Conservation (phyloP, 257 asterid genomes). For the Ilex asprella region DNA sequence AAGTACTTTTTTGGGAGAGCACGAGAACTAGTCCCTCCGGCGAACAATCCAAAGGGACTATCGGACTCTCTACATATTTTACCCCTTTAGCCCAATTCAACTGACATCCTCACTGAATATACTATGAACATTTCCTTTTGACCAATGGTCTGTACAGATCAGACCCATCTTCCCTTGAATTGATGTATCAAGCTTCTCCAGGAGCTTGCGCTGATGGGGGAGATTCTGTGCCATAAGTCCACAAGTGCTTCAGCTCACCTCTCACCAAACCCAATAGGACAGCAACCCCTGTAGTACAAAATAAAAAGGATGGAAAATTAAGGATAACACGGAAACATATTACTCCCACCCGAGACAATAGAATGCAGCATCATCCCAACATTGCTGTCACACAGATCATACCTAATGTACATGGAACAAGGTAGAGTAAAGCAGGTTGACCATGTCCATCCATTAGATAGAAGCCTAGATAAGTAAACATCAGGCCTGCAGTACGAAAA, state of each 20-base stretch:
- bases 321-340: background rate
- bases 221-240: conserved; percentile 38
- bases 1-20: too few species aligned
- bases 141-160: too few species aligned
- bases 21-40: too few species aligned
- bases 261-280: conserved; percentile 61
- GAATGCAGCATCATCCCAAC: background rate
- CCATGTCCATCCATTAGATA: conserved; percentile 93
- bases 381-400: conserved; percentile 12
- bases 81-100: too few species aligned
- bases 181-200: background rate
- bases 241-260: conserved; percentile 69
- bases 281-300: conserved; percentile 50
- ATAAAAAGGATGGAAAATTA: conserved; percentile 2
- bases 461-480: conserved; percentile 67
- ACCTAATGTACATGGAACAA: conserved; percentile 94
- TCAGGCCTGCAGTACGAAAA: conserved; percentile 51
- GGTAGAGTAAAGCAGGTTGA: conserved; percentile 93
- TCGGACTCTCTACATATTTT: too few species aligned
- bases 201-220: conserved; percentile 34
- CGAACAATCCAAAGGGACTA: too few species aligned
- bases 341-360: background rate
- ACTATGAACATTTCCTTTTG: too few species aligned
- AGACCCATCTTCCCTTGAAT: too few species aligned
- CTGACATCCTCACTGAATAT: too few species aligned